phyloP scores from a whole-genome alignment of 257 asterid genomes.

The Nicotiana tabacum region DNA sequence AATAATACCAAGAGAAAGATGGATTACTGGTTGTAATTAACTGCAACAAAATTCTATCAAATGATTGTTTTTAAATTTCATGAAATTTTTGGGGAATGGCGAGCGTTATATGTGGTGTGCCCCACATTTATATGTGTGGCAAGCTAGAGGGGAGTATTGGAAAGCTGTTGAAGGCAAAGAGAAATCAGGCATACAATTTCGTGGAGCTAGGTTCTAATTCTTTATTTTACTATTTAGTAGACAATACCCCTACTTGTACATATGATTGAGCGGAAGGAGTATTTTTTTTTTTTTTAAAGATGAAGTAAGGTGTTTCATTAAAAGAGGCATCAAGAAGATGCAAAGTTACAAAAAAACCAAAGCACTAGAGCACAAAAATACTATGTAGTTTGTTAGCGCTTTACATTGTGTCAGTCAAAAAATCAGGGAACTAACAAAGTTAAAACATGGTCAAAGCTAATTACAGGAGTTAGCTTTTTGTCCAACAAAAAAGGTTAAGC shows the following conservation, averaged over 20 bases:
- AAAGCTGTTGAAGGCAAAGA: neutral
- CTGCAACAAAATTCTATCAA: neutral
- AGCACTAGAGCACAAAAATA: too few relatives aligned
- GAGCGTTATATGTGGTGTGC: neutral
- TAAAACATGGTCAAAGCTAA: too few relatives aligned
- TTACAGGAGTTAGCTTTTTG: too few relatives aligned
- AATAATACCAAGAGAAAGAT: neutral
- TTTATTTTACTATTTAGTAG: neutral
- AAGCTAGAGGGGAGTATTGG: neutral
- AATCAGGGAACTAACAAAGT: too few relatives aligned
- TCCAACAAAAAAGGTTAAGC: too few relatives aligned
- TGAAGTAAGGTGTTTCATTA: too few relatives aligned
- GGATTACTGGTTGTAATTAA: neutral
- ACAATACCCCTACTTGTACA: neutral
- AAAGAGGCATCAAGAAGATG: too few relatives aligned
- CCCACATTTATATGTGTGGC: neutral
- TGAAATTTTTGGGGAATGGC: neutral
- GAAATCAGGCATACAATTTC: neutral
- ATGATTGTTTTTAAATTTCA: neutral
- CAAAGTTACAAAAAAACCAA: too few relatives aligned
- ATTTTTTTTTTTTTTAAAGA: too few relatives aligned
- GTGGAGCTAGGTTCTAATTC: neutral
- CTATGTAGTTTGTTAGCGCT: too few relatives aligned
- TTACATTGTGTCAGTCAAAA: too few relatives aligned
- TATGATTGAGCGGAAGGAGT: neutral